A percentile compares a stretch with the other conserved stretches of the same genome.
Evolutionary conservation across 2,329 filamentous ascomycete species (phyloP).

Genomic region (Pseudocercospora vitis): DNA sequence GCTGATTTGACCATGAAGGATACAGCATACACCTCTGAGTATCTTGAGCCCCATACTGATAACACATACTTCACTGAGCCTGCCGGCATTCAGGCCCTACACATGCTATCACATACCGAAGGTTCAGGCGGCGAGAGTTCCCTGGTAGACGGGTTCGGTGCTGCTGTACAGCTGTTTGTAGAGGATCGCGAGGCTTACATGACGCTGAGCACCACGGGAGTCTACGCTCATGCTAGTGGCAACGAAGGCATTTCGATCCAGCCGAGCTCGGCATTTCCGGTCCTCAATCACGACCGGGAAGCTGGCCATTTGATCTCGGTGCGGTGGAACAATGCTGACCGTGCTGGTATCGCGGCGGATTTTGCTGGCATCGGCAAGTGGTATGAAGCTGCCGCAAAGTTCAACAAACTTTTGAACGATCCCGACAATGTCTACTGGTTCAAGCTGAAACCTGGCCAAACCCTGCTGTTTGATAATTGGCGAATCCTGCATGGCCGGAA

Average conservation of each 20-base stretch:
- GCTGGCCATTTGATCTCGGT: conserved; percentile 59
- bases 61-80: conserved; percentile 96
- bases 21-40: conserved; percentile 73
- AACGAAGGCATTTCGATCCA: conserved; percentile 80
- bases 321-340: conserved; percentile 91
- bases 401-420: conserved; percentile 67
- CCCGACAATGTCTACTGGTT: conserved; percentile 72
- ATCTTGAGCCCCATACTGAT: conserved; percentile 84
- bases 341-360: conserved; percentile 65
- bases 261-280: conserved; percentile 68
- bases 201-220: conserved; percentile 55
- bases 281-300: conserved; percentile 62
- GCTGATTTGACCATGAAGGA: conserved; percentile 78
- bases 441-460: conserved; percentile 74
- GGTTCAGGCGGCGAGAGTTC: conserved; percentile 72
- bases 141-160: conserved; percentile 82
- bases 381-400: conserved; percentile 76
- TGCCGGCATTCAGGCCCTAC: conserved; percentile 86
- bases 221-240: conserved; percentile 82
- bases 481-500: conserved; percentile 84
- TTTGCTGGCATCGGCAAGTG: conserved; percentile 54
- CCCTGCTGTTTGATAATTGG: conserved; percentile 94
- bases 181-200: conserved; percentile 59
- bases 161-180: conserved; percentile 59
- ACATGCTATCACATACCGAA: conserved; percentile 76